Evolutionary conservation across 1,139 yeast genomes (phyloP).

Genomic region (Blastobotrys proliferans): DNA sequence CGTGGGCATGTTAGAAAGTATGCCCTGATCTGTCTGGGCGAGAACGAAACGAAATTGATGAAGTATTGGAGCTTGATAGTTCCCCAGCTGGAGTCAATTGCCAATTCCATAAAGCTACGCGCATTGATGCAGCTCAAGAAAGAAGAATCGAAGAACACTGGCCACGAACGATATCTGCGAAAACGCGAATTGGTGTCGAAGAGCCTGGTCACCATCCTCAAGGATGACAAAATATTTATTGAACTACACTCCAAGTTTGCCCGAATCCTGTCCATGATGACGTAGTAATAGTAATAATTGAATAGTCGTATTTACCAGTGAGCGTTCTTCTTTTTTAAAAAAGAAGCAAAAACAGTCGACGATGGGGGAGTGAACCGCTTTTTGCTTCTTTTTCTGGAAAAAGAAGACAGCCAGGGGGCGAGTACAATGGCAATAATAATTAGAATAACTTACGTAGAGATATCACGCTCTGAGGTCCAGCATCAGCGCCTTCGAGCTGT

Average conservation of each 20-base stretch:
- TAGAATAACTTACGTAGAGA: neutral
- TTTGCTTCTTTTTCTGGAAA: too few species aligned
- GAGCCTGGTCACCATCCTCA: conserved; percentile 55
- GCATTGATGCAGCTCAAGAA: conserved; percentile 30
- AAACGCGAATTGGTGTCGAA: conserved; percentile 51
- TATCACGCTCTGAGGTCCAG: conserved; percentile 22
- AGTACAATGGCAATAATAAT: too few species aligned
- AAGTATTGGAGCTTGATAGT: conserved; percentile 56
- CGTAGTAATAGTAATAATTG: conserved; percentile 39
- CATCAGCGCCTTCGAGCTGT: conserved; percentile 67
- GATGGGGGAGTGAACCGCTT: too few species aligned
- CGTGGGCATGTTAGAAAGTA: conserved; percentile 78
- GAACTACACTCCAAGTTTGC: conserved; percentile 51
- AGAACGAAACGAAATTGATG: conserved; percentile 50
- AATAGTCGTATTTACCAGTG: neutral
- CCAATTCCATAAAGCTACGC: conserved; percentile 48
- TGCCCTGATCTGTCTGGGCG: conserved; percentile 59
- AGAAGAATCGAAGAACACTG: conserved; percentile 13
- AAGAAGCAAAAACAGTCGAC: neutral
- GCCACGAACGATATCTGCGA: conserved; percentile 51
- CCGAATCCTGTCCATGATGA: conserved; percentile 38
- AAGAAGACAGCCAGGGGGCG: too few species aligned
- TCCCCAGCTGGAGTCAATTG: conserved; percentile 49
- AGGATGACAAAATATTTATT: conserved; percentile 55
- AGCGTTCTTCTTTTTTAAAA: too few species aligned